A percentile compares a stretch with the other conserved stretches of the same genome.
phyloP scores from a whole-genome alignment of 2,329 filamentous ascomycete species.

The Ceratocystis cacaofunesta region DNA sequence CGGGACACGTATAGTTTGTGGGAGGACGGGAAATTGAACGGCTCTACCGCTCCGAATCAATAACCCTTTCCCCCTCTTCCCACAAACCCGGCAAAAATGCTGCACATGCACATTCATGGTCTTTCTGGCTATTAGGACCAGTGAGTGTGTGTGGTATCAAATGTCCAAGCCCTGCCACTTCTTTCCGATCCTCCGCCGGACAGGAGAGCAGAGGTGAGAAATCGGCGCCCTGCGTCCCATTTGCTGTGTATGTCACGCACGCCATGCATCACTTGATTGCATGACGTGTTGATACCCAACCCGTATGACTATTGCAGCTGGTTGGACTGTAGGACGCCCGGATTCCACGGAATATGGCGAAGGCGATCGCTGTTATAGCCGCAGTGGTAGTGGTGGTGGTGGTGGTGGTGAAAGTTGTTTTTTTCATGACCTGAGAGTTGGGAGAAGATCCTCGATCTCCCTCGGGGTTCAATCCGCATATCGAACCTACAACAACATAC shows the following conservation, averaged over 20 bases:
- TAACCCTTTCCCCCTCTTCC: background rate
- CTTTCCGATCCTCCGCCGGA: background rate
- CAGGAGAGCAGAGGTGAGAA: background rate
- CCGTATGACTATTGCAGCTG: background rate
- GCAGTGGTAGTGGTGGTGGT: background rate
- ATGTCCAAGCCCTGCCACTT: background rate
- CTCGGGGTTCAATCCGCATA: constrained; percentile 15
- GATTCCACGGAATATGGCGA: background rate
- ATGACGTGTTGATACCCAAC: background rate
- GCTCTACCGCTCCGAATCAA: background rate
- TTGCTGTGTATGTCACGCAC: background rate
- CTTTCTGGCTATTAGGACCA: background rate
- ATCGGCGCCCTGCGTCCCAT: background rate
- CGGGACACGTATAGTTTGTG: background rate
- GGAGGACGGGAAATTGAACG: background rate
- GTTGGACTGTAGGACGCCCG: background rate
- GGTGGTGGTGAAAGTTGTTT: constrained; percentile 7
- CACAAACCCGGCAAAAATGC: background rate
- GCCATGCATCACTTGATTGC: no score
- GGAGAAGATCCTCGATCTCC: constrained; percentile 8
- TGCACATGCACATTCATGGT: background rate
- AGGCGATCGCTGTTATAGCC: background rate
- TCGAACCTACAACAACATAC: constrained; percentile 15
- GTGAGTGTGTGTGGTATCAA: background rate
- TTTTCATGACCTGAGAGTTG: constrained; percentile 14